Conservation (phyloP, 2,329 filamentous ascomycete species). For the Fusarium anguioides region DNA sequence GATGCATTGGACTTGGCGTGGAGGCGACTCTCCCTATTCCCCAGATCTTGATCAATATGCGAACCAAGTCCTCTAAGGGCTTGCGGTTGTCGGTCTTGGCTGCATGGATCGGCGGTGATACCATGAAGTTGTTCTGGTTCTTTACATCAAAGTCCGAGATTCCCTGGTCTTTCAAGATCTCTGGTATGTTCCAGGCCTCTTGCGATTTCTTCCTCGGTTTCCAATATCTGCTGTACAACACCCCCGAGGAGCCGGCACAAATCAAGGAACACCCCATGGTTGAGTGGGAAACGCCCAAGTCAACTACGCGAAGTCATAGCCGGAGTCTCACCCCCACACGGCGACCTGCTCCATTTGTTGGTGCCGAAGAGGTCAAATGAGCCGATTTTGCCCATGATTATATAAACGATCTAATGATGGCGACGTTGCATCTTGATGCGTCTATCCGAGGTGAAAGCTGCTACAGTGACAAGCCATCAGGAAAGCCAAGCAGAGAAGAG, state of each 20-base stretch:
- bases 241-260: constrained; percentile 52
- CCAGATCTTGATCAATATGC: constrained; percentile 78
- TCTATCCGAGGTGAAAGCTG: constrained; percentile 8
- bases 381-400: not conserved
- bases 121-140: constrained; percentile 91
- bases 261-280: constrained; percentile 55
- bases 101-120: constrained; percentile 83
- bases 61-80: constrained; percentile 76
- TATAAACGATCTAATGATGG: constrained; percentile 35
- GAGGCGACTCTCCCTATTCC: constrained; percentile 86
- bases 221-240: constrained; percentile 78
- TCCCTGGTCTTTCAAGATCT: constrained; percentile 83
- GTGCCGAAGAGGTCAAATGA: constrained; percentile 45
- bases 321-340: constrained; percentile 55
- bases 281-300: constrained; percentile 50
- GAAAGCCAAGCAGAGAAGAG: not conserved
- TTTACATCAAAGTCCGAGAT: constrained; percentile 77
- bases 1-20: constrained; percentile 79
- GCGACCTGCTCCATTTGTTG: constrained; percentile 53
- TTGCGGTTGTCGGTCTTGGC: constrained; percentile 80
- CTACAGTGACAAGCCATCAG: constrained; percentile 1
- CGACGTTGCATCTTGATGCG: constrained; percentile 16
- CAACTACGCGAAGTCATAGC: constrained; percentile 42
- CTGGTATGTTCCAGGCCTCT: constrained; percentile 81
- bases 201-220: constrained; percentile 80